Evolutionary conservation across 495 filamentous ascomycete genomes (phyloP), one percentile per base, ranked within the genome.

Genomic region (Penicillium argentinense): DNA sequence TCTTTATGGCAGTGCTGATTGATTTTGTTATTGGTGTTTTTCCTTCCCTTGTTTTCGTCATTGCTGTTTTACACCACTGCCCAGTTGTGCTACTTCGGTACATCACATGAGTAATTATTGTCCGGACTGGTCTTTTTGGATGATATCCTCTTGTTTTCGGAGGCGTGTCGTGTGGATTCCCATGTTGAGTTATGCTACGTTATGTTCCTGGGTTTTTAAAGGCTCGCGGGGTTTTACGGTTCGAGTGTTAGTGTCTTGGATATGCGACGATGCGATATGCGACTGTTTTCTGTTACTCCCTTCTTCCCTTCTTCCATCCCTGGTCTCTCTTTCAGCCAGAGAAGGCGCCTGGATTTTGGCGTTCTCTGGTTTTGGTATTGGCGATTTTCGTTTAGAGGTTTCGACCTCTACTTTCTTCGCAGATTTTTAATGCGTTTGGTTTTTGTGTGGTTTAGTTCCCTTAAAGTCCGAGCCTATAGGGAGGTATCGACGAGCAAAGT

Each of bases 91-190:
- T 13, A 26, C 26, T 36, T 23, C 6, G 29, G 42, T 36, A 36
- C 12, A 26, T 45, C n/a, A n/a, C n/a, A n/a, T n/a, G n/a, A n/a
- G n/a, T n/a, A n/a, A n/a, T n/a, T n/a, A n/a, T n/a, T n/a, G 18
- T 40, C 45, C 14, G 45, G 36, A 16, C 3, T 18, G 18, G 27
- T 25, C 30, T 32, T 41, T 24, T 47, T 45, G 46, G 45, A 50
- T 66, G 60, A 61, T 63, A 59, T 59, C 59, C 52, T 51, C 37
- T 36, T 45, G 47, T 32, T 54, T 50, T 53, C 40, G 41, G 30
- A 40, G 53, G 22, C 14, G 34, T 42, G 42, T 43, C 13, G 41
- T 50, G 17, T 18, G 13, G 4, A n/a, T 12, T 39, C 34, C 39
- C 26, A 51, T 48, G 34, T 17, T 39, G 17, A 22, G 12, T 18